Evolutionary conservation across 306 rosid species (phyloP).

Genomic region (Vigna reflexopilosa): DNA sequence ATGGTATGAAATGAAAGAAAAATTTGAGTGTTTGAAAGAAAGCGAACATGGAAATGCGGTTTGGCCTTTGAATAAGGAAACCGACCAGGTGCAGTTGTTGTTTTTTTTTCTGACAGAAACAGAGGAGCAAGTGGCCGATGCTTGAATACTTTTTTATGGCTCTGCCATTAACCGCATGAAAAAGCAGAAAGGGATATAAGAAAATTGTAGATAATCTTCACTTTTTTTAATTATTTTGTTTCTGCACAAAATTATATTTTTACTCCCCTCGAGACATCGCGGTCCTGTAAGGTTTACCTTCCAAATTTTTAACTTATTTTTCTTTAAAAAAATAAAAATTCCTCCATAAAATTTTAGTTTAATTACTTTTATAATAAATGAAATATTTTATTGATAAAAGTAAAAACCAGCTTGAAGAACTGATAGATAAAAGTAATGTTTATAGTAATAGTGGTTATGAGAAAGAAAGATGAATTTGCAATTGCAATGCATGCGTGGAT

Average conservation of each 20-base stretch:
- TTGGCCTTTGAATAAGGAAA: conserved; percentile 26
- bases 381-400: background rate
- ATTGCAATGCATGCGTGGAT: background rate
- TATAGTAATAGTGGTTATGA: background rate
- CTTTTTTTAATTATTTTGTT: background rate
- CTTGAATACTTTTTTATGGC: conserved; percentile 6
- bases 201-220: background rate
- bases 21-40: background rate
- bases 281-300: background rate
- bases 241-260: background rate
- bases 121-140: conserved; percentile 20
- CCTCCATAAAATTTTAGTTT: too few species aligned
- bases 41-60: conserved; percentile 33
- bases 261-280: background rate
- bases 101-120: conserved; percentile 17
- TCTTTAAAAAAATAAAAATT: too few species aligned
- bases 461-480: background rate
- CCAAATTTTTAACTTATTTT: too few species aligned
- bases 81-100: conserved; percentile 20
- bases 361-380: background rate
- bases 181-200: conserved; percentile 3
- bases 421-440: background rate
- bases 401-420: background rate
- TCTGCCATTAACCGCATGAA: background rate
- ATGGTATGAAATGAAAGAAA: background rate